phyloP scores from a whole-genome alignment of 768 basidiomycete genomes.

The Psilocybe subaeruginosa region DNA sequence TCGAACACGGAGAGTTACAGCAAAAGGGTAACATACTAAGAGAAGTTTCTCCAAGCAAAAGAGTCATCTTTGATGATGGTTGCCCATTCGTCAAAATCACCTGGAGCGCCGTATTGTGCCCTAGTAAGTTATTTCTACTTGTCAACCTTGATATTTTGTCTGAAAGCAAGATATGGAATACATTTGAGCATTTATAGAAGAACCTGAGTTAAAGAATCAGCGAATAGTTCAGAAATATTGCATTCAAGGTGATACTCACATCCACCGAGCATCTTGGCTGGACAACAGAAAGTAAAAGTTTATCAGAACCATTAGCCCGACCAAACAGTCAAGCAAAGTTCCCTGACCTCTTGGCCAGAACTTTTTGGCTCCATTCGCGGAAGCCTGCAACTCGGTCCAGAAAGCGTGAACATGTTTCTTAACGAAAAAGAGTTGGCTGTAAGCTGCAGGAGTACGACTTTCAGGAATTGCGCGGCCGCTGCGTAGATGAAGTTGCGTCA shows the following conservation, averaged over 20 bases:
- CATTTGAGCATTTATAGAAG: slow-evolving; percentile 69
- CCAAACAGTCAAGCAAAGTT: neutral
- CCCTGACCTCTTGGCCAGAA: slow-evolving; percentile 64
- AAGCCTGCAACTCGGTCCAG: slow-evolving; percentile 51
- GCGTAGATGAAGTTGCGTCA: neutral
- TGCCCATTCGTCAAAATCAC: slow-evolving; percentile 75
- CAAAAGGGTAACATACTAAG: slow-evolving; percentile 33
- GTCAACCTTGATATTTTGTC: neutral
- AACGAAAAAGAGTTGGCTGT: slow-evolving; percentile 33
- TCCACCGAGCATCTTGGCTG: slow-evolving; percentile 70
- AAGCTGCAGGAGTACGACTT: slow-evolving; percentile 44
- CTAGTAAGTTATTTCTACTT: slow-evolving; percentile 23
- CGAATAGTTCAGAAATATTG: neutral
- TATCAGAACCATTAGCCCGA: neutral
- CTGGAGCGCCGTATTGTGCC: slow-evolving; percentile 70
- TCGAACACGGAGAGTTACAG: neutral
- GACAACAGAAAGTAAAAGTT: neutral
- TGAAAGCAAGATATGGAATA: slow-evolving; percentile 16
- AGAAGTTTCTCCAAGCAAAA: slow-evolving; percentile 65
- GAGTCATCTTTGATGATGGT: slow-evolving; percentile 52
- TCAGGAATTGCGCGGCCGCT: slow-evolving; percentile 42
- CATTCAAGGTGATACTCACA: slow-evolving; percentile 39
- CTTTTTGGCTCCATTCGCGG: slow-evolving; percentile 43
- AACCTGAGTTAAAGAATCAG: slow-evolving; percentile 23
- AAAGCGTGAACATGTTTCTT: slow-evolving; percentile 47